These are phyloP conservation scores for Daedaleopsis sinensis DNA, from an alignment of 768 basidiomycete species.

Conservation along the genomic window DNA sequence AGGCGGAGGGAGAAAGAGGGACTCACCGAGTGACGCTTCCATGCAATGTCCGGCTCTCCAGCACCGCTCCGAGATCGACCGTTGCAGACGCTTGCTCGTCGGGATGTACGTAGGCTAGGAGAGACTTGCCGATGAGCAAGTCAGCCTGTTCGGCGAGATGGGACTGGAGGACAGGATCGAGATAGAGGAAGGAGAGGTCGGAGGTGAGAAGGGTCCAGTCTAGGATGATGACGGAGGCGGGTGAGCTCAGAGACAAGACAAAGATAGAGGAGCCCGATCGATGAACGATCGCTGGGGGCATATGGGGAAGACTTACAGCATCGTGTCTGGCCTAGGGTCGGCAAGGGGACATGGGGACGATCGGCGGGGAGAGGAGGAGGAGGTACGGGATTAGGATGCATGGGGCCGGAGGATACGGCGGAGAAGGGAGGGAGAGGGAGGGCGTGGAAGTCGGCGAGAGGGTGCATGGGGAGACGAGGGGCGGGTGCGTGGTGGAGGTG, in stretches of 20 bases:
- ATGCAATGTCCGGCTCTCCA: constrained; percentile 75
- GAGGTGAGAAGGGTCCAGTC: constrained; percentile 85
- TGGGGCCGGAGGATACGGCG: constrained; percentile 26
- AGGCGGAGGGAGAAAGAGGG: constrained; percentile 21
- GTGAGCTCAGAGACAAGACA: constrained; percentile 25
- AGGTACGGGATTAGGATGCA: constrained; percentile 25
- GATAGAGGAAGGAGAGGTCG: constrained; percentile 77
- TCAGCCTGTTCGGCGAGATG: constrained; percentile 76
- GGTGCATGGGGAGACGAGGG: constrained; percentile 24
- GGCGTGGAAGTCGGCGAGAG: constrained; percentile 37
- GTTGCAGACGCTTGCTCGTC: constrained; percentile 79
- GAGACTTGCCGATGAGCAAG: constrained; percentile 67
- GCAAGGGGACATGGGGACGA: constrained; percentile 41
- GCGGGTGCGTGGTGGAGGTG: constrained; percentile 12
- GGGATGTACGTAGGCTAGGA: constrained; percentile 82
- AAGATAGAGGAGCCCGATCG: constrained; percentile 41
- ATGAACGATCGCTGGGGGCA: constrained; percentile 38
- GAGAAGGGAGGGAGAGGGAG: constrained; percentile 38
- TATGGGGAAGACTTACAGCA: constrained; percentile 62
- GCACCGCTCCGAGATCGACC: constrained; percentile 71
- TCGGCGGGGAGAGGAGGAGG: constrained; percentile 32
- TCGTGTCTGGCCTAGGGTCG: constrained; percentile 70
- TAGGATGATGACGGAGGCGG: constrained; percentile 35
- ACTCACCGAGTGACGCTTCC: constrained; percentile 80
- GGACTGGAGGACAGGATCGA: constrained; percentile 75